These are phyloP conservation scores for Stenocarpella maydis DNA, from an alignment of 2,329 filamentous ascomycete genomes.

Conservation along the genomic window DNA sequence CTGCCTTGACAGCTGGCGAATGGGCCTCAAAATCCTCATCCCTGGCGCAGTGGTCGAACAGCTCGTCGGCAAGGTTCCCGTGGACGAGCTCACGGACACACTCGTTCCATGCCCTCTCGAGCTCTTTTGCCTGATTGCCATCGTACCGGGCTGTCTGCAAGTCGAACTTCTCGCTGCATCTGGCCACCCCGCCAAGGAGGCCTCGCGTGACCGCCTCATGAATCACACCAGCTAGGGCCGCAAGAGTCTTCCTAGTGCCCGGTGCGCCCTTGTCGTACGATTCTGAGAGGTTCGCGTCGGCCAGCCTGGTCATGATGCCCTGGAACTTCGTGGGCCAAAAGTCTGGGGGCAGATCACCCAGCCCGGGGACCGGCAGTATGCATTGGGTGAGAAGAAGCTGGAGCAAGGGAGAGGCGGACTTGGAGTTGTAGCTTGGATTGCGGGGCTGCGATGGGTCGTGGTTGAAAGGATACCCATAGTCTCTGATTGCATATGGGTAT, in stretches of 20 bases:
- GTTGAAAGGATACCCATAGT: slow-evolving; percentile 75
- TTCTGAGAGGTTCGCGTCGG: slow-evolving; percentile 75
- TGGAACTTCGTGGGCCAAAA: slow-evolving; percentile 73
- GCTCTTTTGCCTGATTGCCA: slow-evolving; percentile 63
- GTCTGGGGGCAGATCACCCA: slow-evolving; percentile 66
- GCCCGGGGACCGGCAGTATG: slow-evolving; percentile 70
- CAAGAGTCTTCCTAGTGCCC: slow-evolving; percentile 77
- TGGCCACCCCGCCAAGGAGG: slow-evolving; percentile 66
- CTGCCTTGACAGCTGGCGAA: slow-evolving; percentile 67
- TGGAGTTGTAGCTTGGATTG: slow-evolving; percentile 35
- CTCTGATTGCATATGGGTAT: slow-evolving; percentile 66
- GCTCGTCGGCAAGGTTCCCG: slow-evolving; percentile 69
- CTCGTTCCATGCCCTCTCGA: slow-evolving; percentile 72
- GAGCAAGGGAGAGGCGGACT: slow-evolving; percentile 69
- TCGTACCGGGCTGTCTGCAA: slow-evolving; percentile 59
- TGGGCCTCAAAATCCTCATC: slow-evolving; percentile 71
- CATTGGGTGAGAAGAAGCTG: slow-evolving; percentile 74
- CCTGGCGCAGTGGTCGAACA: slow-evolving; percentile 68
- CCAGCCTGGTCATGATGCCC: slow-evolving; percentile 67
- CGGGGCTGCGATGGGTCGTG: neutral
- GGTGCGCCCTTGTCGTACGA: slow-evolving; percentile 83
- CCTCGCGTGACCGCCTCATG: slow-evolving; percentile 75
- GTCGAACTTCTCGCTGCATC: slow-evolving; percentile 37
- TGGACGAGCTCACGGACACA: slow-evolving; percentile 73
- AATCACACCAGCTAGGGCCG: slow-evolving; percentile 74